Conservation (phyloP, 441 rosid genomes). For the Bocquillonia castaneifolia region DNA sequence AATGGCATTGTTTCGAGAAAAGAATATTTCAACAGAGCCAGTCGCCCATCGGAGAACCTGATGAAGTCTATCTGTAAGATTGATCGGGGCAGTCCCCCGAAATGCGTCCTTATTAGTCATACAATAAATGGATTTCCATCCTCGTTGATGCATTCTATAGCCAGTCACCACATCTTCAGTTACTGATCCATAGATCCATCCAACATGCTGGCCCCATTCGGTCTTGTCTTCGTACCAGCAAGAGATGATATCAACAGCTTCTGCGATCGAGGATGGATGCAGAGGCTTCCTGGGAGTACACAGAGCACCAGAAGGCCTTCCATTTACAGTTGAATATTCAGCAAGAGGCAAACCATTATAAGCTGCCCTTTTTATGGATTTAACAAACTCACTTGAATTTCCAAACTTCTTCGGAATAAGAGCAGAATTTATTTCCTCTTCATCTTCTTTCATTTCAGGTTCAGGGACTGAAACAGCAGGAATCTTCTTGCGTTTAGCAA, state of each 20-base stretch:
- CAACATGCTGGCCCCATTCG: slow-evolving; percentile 70
- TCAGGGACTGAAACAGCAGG: background rate
- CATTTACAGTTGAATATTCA: slow-evolving; percentile 47
- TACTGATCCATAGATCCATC: slow-evolving; percentile 74
- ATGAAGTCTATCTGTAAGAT: slow-evolving; percentile 65
- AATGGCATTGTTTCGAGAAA: slow-evolving; percentile 67
- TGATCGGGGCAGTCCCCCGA: slow-evolving; percentile 68
- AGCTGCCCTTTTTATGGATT: slow-evolving; percentile 77
- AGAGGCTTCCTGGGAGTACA: slow-evolving; percentile 69
- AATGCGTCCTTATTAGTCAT: slow-evolving; percentile 68
- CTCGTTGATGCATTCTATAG: slow-evolving; percentile 70
- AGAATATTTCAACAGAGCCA: slow-evolving; percentile 75
- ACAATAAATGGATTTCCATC: slow-evolving; percentile 67
- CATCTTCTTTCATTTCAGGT: slow-evolving; percentile 35
- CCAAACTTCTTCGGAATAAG: slow-evolving; percentile 71
- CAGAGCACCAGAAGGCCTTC: slow-evolving; percentile 75
- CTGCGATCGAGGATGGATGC: slow-evolving; percentile 78
- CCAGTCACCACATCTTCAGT: slow-evolving; percentile 79
- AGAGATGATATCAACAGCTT: slow-evolving; percentile 82
- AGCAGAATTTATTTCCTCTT: slow-evolving; percentile 57
- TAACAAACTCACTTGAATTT: slow-evolving; percentile 58
- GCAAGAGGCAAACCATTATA: slow-evolving; percentile 70
- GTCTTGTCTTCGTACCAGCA: slow-evolving; percentile 91
- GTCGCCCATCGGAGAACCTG: slow-evolving; percentile 84
- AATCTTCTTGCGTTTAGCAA: no score